Evolutionary conservation across 352 stramenopile genomes (phyloP).

Genomic region (Phytopythium chamaehyphon): DNA sequence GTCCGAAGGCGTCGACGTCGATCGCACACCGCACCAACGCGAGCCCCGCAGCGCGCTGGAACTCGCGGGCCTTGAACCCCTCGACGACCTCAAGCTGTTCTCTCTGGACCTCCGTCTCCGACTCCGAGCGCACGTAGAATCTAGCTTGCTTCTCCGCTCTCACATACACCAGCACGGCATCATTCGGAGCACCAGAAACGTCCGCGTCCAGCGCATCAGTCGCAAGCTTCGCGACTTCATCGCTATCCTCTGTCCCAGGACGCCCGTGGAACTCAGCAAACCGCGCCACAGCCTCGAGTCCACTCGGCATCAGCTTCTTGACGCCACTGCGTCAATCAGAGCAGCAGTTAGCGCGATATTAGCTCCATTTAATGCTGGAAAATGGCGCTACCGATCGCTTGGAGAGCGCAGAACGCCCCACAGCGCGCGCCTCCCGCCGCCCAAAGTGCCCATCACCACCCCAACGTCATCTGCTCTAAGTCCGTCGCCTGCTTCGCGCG

Average conservation of each 20-base stretch:
- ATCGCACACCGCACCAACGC: conserved; percentile 37
- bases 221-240: conserved; percentile 10
- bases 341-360: no score
- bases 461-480: conserved; percentile 7
- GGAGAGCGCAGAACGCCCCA: conserved; percentile 20
- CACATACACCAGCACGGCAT: conserved; percentile 22
- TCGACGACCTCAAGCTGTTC: conserved; percentile 28
- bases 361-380: no score
- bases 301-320: conserved; percentile 12
- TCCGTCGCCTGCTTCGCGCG: conserved; percentile 6
- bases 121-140: conserved; percentile 17
- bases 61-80: conserved; percentile 47
- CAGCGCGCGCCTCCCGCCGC: conserved; percentile 10
- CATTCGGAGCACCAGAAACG: not conserved
- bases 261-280: conserved; percentile 3
- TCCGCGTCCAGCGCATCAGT: not conserved
- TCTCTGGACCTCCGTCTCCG: not conserved
- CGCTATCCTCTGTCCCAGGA: not conserved
- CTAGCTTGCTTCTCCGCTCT: conserved; percentile 6
- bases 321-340: no score
- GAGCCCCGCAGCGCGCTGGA: conserved; percentile 25
- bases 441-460: conserved; percentile 22
- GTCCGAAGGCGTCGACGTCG: conserved; percentile 19
- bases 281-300: not conserved
- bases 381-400: conserved; percentile 3